Conservation (phyloP, 2,329 filamentous ascomycete species). For the Albophoma yamanashiensis region DNA sequence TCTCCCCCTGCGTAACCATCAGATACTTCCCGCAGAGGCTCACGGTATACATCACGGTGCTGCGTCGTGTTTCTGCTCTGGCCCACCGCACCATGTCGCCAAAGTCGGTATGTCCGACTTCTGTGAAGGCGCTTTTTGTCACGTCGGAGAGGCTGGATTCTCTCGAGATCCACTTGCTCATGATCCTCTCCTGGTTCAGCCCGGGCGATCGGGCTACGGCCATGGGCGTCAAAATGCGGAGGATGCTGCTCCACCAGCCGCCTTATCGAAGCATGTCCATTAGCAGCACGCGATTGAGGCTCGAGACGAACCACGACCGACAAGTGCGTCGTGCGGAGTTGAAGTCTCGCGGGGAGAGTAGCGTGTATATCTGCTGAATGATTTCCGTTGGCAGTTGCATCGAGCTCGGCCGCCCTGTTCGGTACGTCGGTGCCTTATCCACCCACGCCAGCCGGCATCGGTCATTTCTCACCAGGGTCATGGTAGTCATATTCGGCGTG, state of each 20-base stretch:
- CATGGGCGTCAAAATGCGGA: conserved; percentile 14
- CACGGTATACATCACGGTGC: conserved; percentile 30
- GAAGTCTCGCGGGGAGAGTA: conserved; percentile 32
- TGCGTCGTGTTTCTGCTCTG: conserved; percentile 11
- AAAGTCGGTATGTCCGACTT: conserved; percentile 25
- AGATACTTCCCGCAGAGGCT: conserved; percentile 50
- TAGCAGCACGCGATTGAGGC: conserved; percentile 40
- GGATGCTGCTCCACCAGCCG: conserved; percentile 37
- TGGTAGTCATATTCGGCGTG: background rate
- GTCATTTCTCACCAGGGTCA: background rate
- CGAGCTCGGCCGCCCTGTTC: conserved; percentile 7
- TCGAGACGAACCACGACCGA: conserved; percentile 46
- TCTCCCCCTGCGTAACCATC: conserved; percentile 39
- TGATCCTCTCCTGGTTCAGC: conserved; percentile 18
- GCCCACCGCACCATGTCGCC: conserved; percentile 17
- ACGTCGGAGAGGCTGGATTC: conserved; percentile 21
- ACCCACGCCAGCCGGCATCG: accelerated
- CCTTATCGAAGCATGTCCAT: conserved; percentile 41
- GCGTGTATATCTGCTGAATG: conserved; percentile 21
- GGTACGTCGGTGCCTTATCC: background rate
- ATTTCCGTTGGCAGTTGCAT: conserved; percentile 24
- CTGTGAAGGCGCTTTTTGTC: conserved; percentile 15
- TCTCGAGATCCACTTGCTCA: conserved; percentile 30
- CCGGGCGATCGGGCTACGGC: conserved; percentile 4
- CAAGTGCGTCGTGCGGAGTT: conserved; percentile 51